These are phyloP conservation scores for Pseudomassariella vexata DNA, from an alignment of 2,329 filamentous ascomycete genomes.

Conservation along the genomic window DNA sequence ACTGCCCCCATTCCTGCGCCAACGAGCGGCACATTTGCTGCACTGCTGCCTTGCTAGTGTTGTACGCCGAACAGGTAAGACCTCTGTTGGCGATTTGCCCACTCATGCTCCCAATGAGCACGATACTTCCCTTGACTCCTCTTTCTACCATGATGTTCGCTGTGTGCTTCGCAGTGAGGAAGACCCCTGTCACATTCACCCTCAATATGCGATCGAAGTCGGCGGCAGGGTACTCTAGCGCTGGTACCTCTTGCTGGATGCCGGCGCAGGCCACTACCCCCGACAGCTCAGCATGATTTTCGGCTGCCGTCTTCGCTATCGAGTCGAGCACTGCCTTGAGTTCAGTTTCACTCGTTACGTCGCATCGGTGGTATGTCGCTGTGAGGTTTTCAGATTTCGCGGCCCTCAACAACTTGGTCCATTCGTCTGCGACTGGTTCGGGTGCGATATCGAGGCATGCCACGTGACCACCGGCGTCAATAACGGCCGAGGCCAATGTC, in stretches of 20 bases:
- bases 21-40: constrained; percentile 54
- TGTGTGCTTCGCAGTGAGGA: constrained; percentile 64
- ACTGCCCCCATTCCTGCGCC: constrained; percentile 55
- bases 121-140: constrained; percentile 37
- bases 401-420: constrained; percentile 34
- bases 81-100: constrained; percentile 47
- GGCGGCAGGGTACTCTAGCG: constrained; percentile 41
- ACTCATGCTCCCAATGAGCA: constrained; percentile 44
- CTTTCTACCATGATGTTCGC: constrained; percentile 49
- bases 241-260: constrained; percentile 40
- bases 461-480: constrained; percentile 43
- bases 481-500: constrained; percentile 39
- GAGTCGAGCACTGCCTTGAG: constrained; percentile 28
- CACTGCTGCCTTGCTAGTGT: constrained; percentile 56
- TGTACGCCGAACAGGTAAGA: constrained; percentile 57
- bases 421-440: constrained; percentile 30
- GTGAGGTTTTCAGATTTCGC: constrained; percentile 27
- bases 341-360: constrained; percentile 38
- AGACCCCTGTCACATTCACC: constrained; percentile 65
- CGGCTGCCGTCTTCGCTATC: constrained; percentile 28
- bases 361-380: constrained; percentile 36
- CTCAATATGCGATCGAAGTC: constrained; percentile 65
- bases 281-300: constrained; percentile 25
- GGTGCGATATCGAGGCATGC: constrained; percentile 41
- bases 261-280: constrained; percentile 41